A percentile compares a stretch with the other conserved stretches of the same genome.
Conservation (phyloP, 495 filamentous ascomycete genomes). For the Cercophora sp. region DNA sequence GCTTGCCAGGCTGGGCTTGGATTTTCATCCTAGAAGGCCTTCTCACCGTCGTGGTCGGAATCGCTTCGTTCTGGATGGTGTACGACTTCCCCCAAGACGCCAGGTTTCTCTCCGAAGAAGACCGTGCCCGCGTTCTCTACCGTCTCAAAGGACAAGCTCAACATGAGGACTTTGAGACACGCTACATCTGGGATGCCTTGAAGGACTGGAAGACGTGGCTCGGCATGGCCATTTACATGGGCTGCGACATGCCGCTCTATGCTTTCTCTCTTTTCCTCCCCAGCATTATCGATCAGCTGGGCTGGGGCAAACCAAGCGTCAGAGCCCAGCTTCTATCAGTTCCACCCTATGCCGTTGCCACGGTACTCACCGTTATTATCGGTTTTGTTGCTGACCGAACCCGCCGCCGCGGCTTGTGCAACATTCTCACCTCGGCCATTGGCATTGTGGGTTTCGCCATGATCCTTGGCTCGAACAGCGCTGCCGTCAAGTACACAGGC, state of each 20-base stretch:
- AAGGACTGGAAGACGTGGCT: conserved; percentile 87
- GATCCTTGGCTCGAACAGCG: conserved; percentile 57
- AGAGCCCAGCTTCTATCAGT: conserved; percentile 79
- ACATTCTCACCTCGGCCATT: conserved; percentile 65
- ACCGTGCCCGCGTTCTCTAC: conserved; percentile 69
- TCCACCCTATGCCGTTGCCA: conserved; percentile 83
- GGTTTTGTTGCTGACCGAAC: conserved; percentile 81
- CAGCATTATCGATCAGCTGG: conserved; percentile 71
- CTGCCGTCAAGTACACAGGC: conserved; percentile 73
- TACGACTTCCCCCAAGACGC: conserved; percentile 86
- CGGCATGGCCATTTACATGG: conserved; percentile 77
- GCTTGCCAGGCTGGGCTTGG: conserved; percentile 73
- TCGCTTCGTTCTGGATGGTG: conserved; percentile 78
- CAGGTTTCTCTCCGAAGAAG: conserved; percentile 65
- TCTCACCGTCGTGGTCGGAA: conserved; percentile 66
- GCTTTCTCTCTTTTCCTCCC: conserved; percentile 90
- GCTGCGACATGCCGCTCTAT: conserved; percentile 70
- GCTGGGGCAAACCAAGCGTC: conserved; percentile 58
- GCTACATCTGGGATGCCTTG: conserved; percentile 70
- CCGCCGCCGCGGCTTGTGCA: conserved; percentile 72
- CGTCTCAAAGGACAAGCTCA: conserved; percentile 75
- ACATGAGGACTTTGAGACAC: conserved; percentile 74
- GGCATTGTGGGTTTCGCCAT: conserved; percentile 78
- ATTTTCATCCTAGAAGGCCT: conserved; percentile 82
- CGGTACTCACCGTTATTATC: conserved; percentile 67